These are phyloP conservation scores for Gomphus sp. DNA, from an alignment of 1,284 basidiomycete genomes.

Conservation along the genomic window DNA sequence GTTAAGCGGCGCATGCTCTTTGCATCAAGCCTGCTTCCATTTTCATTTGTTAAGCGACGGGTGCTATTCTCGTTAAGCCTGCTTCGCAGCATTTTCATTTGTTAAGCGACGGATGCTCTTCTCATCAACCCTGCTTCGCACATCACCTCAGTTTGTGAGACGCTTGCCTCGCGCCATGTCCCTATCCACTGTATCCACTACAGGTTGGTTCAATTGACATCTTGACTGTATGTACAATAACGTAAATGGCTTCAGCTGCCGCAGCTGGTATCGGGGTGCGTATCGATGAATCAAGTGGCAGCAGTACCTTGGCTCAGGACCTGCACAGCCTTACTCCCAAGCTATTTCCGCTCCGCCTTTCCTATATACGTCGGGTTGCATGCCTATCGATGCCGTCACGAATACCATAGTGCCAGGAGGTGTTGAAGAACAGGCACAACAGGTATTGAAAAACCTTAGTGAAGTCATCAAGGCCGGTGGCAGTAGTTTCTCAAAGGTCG, in stretches of 20 bases:
- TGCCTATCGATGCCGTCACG: slow-evolving; percentile 74
- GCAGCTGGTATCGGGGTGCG: slow-evolving; percentile 68
- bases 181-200: neutral
- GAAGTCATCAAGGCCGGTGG: slow-evolving; percentile 80
- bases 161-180: neutral
- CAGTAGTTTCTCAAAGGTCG: slow-evolving; percentile 66
- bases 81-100: neutral
- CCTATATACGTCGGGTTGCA: slow-evolving; percentile 86
- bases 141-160: neutral
- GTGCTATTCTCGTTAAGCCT: no score
- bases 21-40: no score
- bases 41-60: no score
- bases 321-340: slow-evolving; percentile 66
- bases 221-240: neutral
- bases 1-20: no score
- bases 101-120: slow-evolving; percentile 3
- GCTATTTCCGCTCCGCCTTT: slow-evolving; percentile 80
- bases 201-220: neutral
- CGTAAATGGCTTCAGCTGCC: slow-evolving; percentile 43
- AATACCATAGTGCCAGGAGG: slow-evolving; percentile 73
- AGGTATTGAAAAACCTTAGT: slow-evolving; percentile 82
- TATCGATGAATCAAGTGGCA: neutral
- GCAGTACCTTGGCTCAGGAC: neutral
- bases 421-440: slow-evolving; percentile 77
- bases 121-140: neutral